Evolutionary conservation across 495 filamentous ascomycete genomes (phyloP).

Genomic region (Tuber umbilicatum): DNA sequence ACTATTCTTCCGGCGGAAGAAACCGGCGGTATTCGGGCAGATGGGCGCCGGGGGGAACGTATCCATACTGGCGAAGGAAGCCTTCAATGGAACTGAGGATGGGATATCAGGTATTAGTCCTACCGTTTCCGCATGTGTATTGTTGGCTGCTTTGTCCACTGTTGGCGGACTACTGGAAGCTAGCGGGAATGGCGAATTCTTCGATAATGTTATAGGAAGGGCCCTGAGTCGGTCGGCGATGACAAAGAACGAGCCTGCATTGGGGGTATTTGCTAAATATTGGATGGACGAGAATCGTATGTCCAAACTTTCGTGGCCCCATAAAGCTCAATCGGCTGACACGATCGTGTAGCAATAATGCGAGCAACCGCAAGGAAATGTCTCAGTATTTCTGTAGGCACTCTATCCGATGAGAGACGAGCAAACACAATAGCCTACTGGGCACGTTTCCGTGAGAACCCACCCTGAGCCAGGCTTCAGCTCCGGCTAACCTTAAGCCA

Average conservation of each 20-base stretch:
- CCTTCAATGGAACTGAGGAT: slow-evolving; percentile 8
- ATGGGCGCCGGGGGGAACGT: slow-evolving; percentile 32
- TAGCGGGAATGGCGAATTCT: slow-evolving; percentile 22
- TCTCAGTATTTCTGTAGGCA: slow-evolving; percentile 24
- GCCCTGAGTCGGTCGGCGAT: slow-evolving; percentile 9
- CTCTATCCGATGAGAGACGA: slow-evolving; percentile 13
- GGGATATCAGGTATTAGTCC: slow-evolving; percentile 25
- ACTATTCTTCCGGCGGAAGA: slow-evolving; percentile 33
- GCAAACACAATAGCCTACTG: slow-evolving; percentile 23
- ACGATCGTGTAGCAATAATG: slow-evolving; percentile 19
- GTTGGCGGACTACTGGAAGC: slow-evolving; percentile 30
- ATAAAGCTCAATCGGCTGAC: neutral
- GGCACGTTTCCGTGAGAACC: slow-evolving; percentile 27
- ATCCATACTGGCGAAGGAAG: slow-evolving; percentile 22
- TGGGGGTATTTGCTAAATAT: slow-evolving; percentile 41
- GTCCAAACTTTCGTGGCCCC: neutral
- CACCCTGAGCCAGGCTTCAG: neutral
- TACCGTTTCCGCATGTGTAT: slow-evolving; percentile 33
- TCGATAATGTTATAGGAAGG: slow-evolving; percentile 19
- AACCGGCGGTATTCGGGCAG: slow-evolving; percentile 32
- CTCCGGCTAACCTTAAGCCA: slow-evolving; percentile 2
- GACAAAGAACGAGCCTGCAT: slow-evolving; percentile 9
- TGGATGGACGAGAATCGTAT: slow-evolving; percentile 37
- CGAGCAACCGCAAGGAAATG: slow-evolving; percentile 28
- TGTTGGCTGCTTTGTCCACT: slow-evolving; percentile 26